Base-by-base conservation (phyloP, 2,329 filamentous ascomycete species). In the Venturia pyrina region DNA sequence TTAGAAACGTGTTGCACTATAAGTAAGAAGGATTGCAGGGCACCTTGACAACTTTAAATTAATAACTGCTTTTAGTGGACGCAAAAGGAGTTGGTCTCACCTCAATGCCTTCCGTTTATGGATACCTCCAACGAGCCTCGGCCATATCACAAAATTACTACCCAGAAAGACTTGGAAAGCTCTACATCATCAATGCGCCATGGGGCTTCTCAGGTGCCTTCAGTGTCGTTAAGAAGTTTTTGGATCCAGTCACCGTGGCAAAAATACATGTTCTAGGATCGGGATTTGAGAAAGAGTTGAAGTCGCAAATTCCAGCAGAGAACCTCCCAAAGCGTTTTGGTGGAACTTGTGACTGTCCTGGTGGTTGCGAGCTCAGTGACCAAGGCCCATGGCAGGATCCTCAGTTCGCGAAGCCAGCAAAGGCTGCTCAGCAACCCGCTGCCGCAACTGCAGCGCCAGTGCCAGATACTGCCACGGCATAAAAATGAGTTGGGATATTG, bases 91-190 rank as follows among this genome's bases (percentile, higher is more conserved):
- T 99, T 32, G 91, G 91, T 67, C 80, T 98, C 71, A 84, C 83
- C 75, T 95, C 89, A 79, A 87, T 91, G 56, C 84, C 87, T 68
- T 89, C 89, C 68, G 93, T 97, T 67, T 96, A 96, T 82, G 84
- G 86, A 65, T 98, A 97, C 81, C 85, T 99, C 71, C 86, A 86
- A 73, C 85, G 89, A 75, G 92, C 91, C 59, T 95, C 91, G 43
- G 87, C 82, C 76, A 90, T 99, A 79, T 96, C 91, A 70, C 95
- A 98, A 80, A 96, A 98, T 85, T 96, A 98, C 86, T 99, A 99
- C 81, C 95, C 95, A 8, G 95, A 99, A 84, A 90, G 95, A 67
- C 84, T 99, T 67, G 95, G 95, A 74, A 93, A 92, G 79, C 84
- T 99, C 17, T 99, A 96, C 84, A 81, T 99, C 72, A 97, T 99